phyloP scores from a whole-genome alignment of 192 early-diverging fungal genomes.

The Backusella australiensis region DNA sequence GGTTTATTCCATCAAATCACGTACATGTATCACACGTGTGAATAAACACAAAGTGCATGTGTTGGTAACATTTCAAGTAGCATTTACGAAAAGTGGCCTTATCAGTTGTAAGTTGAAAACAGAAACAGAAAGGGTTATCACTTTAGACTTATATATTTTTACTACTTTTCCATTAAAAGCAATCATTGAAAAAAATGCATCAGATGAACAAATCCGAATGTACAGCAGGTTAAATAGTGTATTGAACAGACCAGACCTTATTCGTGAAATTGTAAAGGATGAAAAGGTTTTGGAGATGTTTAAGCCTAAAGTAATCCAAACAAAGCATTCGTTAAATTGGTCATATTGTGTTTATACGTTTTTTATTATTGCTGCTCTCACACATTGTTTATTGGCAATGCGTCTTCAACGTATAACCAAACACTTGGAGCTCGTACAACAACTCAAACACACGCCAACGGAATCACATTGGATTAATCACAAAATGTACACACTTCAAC shows the following conservation, averaged over 20 bases:
- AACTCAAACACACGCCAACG: neutral
- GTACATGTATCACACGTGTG: constrained; percentile 53
- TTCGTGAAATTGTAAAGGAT: neutral
- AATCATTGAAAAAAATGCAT: constrained; percentile 27
- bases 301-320: neutral
- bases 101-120: constrained; percentile 43
- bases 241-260: neutral
- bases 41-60: constrained; percentile 40
- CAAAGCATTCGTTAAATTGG: neutral
- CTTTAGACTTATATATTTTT: constrained; percentile 1
- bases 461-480: constrained; percentile 6
- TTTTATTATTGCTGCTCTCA: neutral
- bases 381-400: constrained; percentile 3
- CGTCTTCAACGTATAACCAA: constrained; percentile 4
- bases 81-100: constrained; percentile 51
- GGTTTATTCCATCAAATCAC: constrained; percentile 42
- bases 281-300: constrained; percentile 1
- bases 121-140: neutral
- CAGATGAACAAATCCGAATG: constrained; percentile 29
- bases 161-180: constrained; percentile 1
- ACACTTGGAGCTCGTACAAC: neutral
- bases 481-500: neutral
- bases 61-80: constrained; percentile 44
- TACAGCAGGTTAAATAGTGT: constrained; percentile 34
- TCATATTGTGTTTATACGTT: neutral